These are phyloP conservation scores for Daedalea quercina DNA, from an alignment of 768 basidiomycete species.

Conservation along the genomic window DNA sequence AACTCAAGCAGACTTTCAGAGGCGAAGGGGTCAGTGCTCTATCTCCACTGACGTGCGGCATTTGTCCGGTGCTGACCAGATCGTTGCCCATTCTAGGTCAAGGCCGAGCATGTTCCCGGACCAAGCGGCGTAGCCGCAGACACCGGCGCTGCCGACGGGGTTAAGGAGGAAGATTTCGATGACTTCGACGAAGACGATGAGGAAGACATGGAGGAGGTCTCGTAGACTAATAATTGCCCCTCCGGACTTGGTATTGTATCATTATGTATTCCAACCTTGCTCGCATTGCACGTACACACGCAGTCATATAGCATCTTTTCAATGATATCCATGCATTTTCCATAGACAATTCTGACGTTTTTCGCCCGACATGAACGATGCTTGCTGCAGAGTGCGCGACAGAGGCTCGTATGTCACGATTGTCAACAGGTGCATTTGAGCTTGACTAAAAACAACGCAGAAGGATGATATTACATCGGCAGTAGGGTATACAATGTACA, in stretches of 20 bases:
- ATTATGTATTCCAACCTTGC: neutral
- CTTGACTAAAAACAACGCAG: too few relatives aligned
- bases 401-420: too few relatives aligned
- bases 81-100: slow-evolving; percentile 18
- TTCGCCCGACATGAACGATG: too few relatives aligned
- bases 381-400: too few relatives aligned
- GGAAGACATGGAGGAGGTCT: slow-evolving; percentile 70
- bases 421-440: too few relatives aligned
- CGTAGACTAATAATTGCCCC: slow-evolving; percentile 25
- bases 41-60: neutral
- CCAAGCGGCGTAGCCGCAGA: slow-evolving; percentile 11
- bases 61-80: neutral
- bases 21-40: slow-evolving; percentile 45
- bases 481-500: too few relatives aligned
- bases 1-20: slow-evolving; percentile 69
- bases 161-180: slow-evolving; percentile 31
- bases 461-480: too few relatives aligned
- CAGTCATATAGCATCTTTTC: neutral
- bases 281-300: neutral
- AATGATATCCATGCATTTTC: too few relatives aligned
- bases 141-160: slow-evolving; percentile 5
- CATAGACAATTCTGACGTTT: too few relatives aligned
- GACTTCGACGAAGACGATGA: slow-evolving; percentile 49
- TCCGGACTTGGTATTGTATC: slow-evolving; percentile 2
- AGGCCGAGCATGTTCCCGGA: slow-evolving; percentile 26